Evolutionary conservation across 805 yeast genomes (phyloP).

Genomic region (Candida coquimbonensis): DNA sequence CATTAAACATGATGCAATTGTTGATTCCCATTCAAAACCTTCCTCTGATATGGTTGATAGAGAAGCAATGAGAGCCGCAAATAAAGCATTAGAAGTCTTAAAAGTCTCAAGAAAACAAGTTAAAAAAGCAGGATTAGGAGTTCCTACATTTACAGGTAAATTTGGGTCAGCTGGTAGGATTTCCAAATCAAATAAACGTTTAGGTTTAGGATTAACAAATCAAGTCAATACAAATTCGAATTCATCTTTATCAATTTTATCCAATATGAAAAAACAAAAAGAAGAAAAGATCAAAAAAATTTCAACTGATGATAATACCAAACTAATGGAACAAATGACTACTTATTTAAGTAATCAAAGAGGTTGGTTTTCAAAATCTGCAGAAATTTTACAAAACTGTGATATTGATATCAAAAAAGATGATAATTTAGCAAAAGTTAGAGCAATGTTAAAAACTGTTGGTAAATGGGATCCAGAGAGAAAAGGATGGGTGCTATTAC

Average conservation of each 20-base stretch:
- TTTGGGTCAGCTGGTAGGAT: slow-evolving; percentile 78
- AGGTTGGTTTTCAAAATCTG: slow-evolving; percentile 40
- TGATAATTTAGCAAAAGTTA: slow-evolving; percentile 49
- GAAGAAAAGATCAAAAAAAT: slow-evolving; percentile 3
- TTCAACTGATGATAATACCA: slow-evolving; percentile 5
- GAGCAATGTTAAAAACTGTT: slow-evolving; percentile 62
- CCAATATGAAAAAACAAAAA: slow-evolving; percentile 38
- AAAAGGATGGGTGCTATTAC: slow-evolving; percentile 61
- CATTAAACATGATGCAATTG: slow-evolving; percentile 70
- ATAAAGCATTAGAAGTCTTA: slow-evolving; percentile 47
- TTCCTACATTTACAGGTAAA: slow-evolving; percentile 95
- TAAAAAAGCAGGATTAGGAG: slow-evolving; percentile 48
- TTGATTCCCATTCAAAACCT: slow-evolving; percentile 39
- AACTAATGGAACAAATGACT: slow-evolving; percentile 32
- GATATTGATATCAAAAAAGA: slow-evolving; percentile 36
- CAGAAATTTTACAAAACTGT: slow-evolving; percentile 36
- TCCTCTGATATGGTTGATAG: slow-evolving; percentile 37
- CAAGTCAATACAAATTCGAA: background rate
- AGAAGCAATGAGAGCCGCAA: slow-evolving; percentile 54
- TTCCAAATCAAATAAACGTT: slow-evolving; percentile 16
- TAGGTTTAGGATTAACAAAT: slow-evolving; percentile 15
- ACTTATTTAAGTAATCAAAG: slow-evolving; percentile 31
- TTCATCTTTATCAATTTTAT: slow-evolving; percentile 45
- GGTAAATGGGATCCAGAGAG: slow-evolving; percentile 57
- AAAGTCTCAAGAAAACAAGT: slow-evolving; percentile 44